phyloP scores from a whole-genome alignment of 345 rosid species.

The Pistacia integerrima region DNA sequence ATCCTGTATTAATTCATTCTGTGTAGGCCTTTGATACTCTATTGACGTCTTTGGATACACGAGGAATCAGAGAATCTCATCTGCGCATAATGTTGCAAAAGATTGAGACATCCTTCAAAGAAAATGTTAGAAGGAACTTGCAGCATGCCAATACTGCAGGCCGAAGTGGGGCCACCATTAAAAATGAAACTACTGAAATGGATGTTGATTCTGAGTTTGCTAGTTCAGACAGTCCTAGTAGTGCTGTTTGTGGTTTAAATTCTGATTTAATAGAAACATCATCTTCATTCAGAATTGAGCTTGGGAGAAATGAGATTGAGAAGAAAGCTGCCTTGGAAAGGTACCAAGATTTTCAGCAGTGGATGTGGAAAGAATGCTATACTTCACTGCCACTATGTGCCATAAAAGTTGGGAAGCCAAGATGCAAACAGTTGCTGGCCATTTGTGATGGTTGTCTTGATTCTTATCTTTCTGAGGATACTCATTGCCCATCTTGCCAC shows the following conservation, averaged over 20 bases:
- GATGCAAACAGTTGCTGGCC: constrained; percentile 54
- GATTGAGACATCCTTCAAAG: constrained; percentile 78
- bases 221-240: constrained; percentile 56
- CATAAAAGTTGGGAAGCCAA: constrained; percentile 58
- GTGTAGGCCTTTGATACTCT: constrained; percentile 87
- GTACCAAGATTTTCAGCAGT: constrained; percentile 74
- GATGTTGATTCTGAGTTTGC: constrained; percentile 44
- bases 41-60: constrained; percentile 74
- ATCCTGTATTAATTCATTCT: constrained; percentile 7
- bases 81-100: constrained; percentile 86
- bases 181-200: constrained; percentile 44
- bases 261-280: constrained; percentile 49
- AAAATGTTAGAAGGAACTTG: constrained; percentile 44
- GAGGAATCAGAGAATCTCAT: constrained; percentile 96
- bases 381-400: constrained; percentile 49
- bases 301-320: constrained; percentile 71
- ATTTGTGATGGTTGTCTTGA: constrained; percentile 68
- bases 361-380: constrained; percentile 79
- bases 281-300: constrained; percentile 70
- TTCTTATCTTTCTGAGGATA: constrained; percentile 50
- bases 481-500: constrained; percentile 73
- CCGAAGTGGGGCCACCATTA: constrained; percentile 35
- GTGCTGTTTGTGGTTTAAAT: constrained; percentile 59
- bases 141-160: constrained; percentile 29
- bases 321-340: constrained; percentile 64